These are phyloP conservation scores for Melastoma malabathricum DNA, from an alignment of 345 rosid genomes.

Conservation along the genomic window DNA sequence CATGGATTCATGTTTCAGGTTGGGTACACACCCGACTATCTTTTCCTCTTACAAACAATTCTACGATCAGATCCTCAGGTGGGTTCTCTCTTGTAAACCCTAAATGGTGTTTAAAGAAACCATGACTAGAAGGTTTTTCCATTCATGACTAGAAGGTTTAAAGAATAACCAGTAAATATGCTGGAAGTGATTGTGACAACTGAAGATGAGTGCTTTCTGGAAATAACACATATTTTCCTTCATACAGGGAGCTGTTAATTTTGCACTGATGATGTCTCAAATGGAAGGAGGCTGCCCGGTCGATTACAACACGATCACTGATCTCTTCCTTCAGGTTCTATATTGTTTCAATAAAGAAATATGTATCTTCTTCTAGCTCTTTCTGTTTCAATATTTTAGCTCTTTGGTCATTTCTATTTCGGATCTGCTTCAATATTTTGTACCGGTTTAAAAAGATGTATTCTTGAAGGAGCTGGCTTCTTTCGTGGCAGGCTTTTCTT, in stretches of 20 bases:
- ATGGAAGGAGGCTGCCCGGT: slow-evolving; percentile 97
- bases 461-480: neutral
- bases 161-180: too few relatives aligned
- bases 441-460: slow-evolving; percentile 1
- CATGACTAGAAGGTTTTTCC: too few relatives aligned
- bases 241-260: slow-evolving; percentile 83
- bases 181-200: too few relatives aligned
- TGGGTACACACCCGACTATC: slow-evolving; percentile 91
- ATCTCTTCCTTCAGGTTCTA: slow-evolving; percentile 89
- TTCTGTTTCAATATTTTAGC: neutral
- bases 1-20: slow-evolving; percentile 33
- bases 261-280: slow-evolving; percentile 99
- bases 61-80: slow-evolving; percentile 98
- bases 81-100: neutral
- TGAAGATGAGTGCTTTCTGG: too few relatives aligned
- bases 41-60: slow-evolving; percentile 96
- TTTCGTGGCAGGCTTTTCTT: too few relatives aligned
- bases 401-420: neutral
- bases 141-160: too few relatives aligned
- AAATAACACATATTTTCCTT: slow-evolving; percentile 1
- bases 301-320: slow-evolving; percentile 87
- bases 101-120: too few relatives aligned
- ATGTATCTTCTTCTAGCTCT: neutral
- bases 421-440: too few relatives aligned
- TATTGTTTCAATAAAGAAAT: slow-evolving; percentile 1